These are phyloP conservation scores for Starmera caribaea DNA, from an alignment of 805 yeast genomes.

Conservation along the genomic window DNA sequence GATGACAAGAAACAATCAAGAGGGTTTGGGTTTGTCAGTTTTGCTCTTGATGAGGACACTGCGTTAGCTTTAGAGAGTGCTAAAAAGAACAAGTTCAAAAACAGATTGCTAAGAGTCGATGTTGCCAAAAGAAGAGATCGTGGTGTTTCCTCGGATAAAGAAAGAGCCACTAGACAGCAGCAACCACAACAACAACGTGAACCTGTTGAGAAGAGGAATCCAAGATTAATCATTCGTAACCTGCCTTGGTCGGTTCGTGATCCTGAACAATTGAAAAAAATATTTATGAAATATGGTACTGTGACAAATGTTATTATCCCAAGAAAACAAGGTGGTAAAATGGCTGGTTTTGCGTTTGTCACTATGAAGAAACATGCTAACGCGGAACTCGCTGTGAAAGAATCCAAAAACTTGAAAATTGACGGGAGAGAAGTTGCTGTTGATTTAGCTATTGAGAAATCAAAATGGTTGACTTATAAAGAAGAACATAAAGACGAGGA, in stretches of 20 bases:
- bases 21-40: slow-evolving; percentile 95
- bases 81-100: slow-evolving; percentile 56
- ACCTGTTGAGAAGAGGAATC: slow-evolving; percentile 65
- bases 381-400: slow-evolving; percentile 78
- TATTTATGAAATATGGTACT: slow-evolving; percentile 72
- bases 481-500: slow-evolving; percentile 33
- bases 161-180: slow-evolving; percentile 8
- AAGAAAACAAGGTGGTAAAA: slow-evolving; percentile 73
- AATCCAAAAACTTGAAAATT: slow-evolving; percentile 62
- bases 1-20: slow-evolving; percentile 70
- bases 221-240: slow-evolving; percentile 82
- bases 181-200: slow-evolving; percentile 12
- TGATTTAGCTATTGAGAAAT: slow-evolving; percentile 85
- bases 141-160: slow-evolving; percentile 8
- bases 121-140: slow-evolving; percentile 91
- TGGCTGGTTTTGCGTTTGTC: slow-evolving; percentile 93
- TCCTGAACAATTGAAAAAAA: slow-evolving; percentile 57
- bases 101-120: slow-evolving; percentile 64
- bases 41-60: slow-evolving; percentile 79
- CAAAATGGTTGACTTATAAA: slow-evolving; percentile 62
- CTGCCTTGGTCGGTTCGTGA: slow-evolving; percentile 93
- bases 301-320: slow-evolving; percentile 89
- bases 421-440: slow-evolving; percentile 91
- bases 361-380: slow-evolving; percentile 72
- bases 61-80: slow-evolving; percentile 59